These are phyloP conservation scores for Camelina hispida DNA, from an alignment of 345 rosid species.

Conservation along the genomic window DNA sequence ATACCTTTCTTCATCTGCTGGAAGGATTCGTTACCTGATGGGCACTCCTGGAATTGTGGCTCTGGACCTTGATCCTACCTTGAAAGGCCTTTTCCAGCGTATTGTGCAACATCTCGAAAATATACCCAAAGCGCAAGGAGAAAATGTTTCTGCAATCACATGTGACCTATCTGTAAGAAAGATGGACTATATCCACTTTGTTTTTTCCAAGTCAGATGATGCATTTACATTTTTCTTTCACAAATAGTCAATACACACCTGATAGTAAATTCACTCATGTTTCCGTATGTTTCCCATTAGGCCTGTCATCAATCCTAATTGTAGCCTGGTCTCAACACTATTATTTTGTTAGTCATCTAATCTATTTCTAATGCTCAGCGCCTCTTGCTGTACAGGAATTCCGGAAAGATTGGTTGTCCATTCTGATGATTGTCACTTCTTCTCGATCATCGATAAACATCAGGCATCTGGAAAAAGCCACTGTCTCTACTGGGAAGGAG, in stretches of 20 bases:
- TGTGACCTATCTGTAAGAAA: slow-evolving; percentile 92
- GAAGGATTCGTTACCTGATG: slow-evolving; percentile 89
- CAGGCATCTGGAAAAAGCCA: slow-evolving; percentile 97
- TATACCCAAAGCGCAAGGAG: slow-evolving; percentile 91
- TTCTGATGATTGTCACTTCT: slow-evolving; percentile 97
- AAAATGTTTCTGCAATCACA: slow-evolving; percentile 79
- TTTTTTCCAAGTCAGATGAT: slow-evolving; percentile 16
- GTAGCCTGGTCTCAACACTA: slow-evolving; percentile 9
- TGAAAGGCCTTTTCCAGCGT: slow-evolving; percentile 87
- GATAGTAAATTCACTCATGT: slow-evolving; percentile 25
- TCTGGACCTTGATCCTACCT: slow-evolving; percentile 85
- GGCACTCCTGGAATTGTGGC: slow-evolving; percentile 99
- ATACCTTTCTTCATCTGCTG: slow-evolving; percentile 97
- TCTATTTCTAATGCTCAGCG: slow-evolving; percentile 21
- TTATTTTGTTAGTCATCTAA: slow-evolving; percentile 17
- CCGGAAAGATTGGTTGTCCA: slow-evolving; percentile 93
- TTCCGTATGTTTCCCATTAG: slow-evolving; percentile 19
- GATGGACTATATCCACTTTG: slow-evolving; percentile 6
- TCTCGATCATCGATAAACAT: slow-evolving; percentile 94
- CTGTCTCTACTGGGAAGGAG: slow-evolving; percentile 98
- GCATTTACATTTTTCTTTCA: slow-evolving; percentile 20
- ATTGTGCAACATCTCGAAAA: slow-evolving; percentile 88
- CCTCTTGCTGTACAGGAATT: slow-evolving; percentile 71
- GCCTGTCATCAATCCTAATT: slow-evolving; percentile 8
- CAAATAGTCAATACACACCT: slow-evolving; percentile 11